Conservation (phyloP, 2,329 filamentous ascomycete genomes). For the Aspergillus eucalypticola region DNA sequence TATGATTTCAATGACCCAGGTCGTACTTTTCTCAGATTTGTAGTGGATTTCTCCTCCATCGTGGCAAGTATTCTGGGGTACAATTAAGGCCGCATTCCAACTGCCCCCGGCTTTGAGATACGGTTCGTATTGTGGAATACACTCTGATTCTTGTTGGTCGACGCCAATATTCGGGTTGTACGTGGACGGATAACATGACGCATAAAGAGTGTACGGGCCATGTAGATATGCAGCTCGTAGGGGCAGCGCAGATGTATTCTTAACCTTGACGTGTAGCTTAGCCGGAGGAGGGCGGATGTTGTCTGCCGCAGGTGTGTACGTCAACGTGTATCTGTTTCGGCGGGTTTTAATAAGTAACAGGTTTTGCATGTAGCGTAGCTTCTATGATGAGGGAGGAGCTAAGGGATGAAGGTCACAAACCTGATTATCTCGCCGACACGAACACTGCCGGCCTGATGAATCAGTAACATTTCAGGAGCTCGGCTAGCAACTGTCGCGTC, state of each 20-base stretch:
- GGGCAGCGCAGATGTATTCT: conserved; percentile 87
- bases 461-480: conserved; percentile 69
- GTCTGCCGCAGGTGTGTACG: conserved; percentile 85
- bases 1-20: conserved; percentile 87
- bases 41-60: conserved; percentile 40
- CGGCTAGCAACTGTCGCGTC: conserved; percentile 23
- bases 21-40: conserved; percentile 58
- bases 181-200: conserved; percentile 77
- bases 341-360: neutral
- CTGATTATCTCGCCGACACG: conserved; percentile 93
- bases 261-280: conserved; percentile 79
- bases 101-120: conserved; percentile 91
- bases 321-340: conserved; percentile 68
- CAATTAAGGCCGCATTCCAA: conserved; percentile 76
- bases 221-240: conserved; percentile 94
- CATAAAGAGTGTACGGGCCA: conserved; percentile 88
- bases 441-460: conserved; percentile 87
- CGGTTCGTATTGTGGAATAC: conserved; percentile 88
- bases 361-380: no score
- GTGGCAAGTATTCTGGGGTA: conserved; percentile 76
- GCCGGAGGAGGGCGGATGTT: conserved; percentile 85
- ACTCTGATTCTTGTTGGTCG: conserved; percentile 67
- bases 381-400: neutral
- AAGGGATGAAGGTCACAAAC: conserved; percentile 49
- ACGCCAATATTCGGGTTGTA: conserved; percentile 83